Evolutionary conservation across 768 basidiomycete genomes (phyloP), one percentile per base, ranked within the genome.

Genomic region (Termitomyces sp.): DNA sequence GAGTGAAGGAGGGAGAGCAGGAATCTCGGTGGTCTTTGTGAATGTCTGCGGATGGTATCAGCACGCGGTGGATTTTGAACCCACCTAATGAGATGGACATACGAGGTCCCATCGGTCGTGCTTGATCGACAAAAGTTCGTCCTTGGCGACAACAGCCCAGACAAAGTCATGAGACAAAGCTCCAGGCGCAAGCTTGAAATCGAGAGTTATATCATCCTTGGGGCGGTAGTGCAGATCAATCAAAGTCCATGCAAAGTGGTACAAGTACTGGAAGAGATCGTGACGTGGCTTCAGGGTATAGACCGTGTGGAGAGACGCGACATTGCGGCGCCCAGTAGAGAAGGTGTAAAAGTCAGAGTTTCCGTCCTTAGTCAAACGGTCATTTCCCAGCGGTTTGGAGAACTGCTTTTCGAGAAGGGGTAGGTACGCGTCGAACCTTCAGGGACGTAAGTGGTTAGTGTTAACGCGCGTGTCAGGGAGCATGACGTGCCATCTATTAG

Each of bases 61-160:
- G 25, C 47, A 17, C n/a, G 43, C 30, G 35, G 25, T 12, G 1
- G 4, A 41, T 54, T n/a, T 21, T 34, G 47, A 25, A 14, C 42
- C 19, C 44, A 53, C 42, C 19, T 45, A 53, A 43, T 48, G 48
- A 30, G 1, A 42, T 27, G 27, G n/a, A 77, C 87, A 66, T 56
- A 96, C 94, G 69, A 95, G 70, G 68, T 96, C 94, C 91, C 91
- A 97, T 59, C 94, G 81, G 56, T 77, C 71, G 54, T 84, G 77
- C 69, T 84, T 86, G 64, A 92, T 81, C 35, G 75, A 74, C 55
- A 79, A 72, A 59, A 95, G 76, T 61, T 91, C 88, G 56, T 87
- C 82, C 74, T 95, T 97, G 34, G 82, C 78, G 27, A 94, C 86
- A 53, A 94, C 69, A 10, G 84, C 92, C 86, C 88, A 97, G 3